These are phyloP conservation scores for Saccharomyces jurei DNA, from an alignment of 805 yeast species.

Conservation along the genomic window DNA sequence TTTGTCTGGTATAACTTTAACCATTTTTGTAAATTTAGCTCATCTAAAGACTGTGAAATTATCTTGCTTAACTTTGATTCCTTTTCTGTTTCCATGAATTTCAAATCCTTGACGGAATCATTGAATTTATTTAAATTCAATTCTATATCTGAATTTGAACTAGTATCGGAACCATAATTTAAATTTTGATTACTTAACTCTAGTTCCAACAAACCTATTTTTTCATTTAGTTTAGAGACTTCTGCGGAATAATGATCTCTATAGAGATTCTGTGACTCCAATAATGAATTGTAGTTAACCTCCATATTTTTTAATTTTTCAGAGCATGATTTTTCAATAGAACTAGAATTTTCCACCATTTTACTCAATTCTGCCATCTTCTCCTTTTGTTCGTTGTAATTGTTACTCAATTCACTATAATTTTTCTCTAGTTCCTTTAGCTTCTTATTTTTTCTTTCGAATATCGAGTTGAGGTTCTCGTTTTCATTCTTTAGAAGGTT, in stretches of 20 bases:
- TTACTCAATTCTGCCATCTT: slow-evolving; percentile 17
- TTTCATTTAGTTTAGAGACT: slow-evolving; percentile 8
- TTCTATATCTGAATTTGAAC: neutral
- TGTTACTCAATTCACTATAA: slow-evolving; percentile 28
- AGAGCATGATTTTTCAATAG: slow-evolving; percentile 5
- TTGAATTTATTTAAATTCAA: neutral
- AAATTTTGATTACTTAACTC: neutral
- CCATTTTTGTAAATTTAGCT: slow-evolving; percentile 12
- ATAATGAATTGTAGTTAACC: slow-evolving; percentile 19
- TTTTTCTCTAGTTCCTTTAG: slow-evolving; percentile 56
- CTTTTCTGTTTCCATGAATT: neutral
- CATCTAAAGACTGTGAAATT: neutral
- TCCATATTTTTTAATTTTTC: slow-evolving; percentile 14
- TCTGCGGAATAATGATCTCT: slow-evolving; percentile 20
- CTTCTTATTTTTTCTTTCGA: slow-evolving; percentile 64
- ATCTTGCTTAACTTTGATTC: neutral
- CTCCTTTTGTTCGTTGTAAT: slow-evolving; percentile 52
- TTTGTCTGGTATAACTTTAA: slow-evolving; percentile 13
- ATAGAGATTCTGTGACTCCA: slow-evolving; percentile 20
- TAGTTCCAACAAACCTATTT: neutral
- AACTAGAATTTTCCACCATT: neutral
- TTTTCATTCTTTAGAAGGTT: slow-evolving; percentile 71
- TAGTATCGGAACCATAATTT: neutral
- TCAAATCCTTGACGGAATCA: neutral
- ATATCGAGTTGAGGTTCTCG: slow-evolving; percentile 59